Evolutionary conservation across 2,329 filamentous ascomycete genomes (phyloP).

Genomic region (Pseudogymnoascus sp.): DNA sequence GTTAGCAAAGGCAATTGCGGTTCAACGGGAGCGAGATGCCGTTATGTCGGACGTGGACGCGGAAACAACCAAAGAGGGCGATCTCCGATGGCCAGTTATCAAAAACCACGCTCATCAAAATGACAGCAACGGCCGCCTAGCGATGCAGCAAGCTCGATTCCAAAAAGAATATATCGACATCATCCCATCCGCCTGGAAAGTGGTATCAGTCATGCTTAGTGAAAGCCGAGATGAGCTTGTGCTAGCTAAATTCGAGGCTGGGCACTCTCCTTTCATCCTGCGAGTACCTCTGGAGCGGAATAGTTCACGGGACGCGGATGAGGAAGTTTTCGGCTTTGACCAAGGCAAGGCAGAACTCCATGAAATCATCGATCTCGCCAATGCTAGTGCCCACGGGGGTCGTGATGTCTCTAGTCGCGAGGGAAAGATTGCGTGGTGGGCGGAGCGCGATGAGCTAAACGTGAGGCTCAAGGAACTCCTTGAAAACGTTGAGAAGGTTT

Average conservation of each 20-base stretch:
- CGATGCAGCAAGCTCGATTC: slow-evolving; percentile 45
- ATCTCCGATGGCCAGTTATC: slow-evolving; percentile 36
- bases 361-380: slow-evolving; percentile 74
- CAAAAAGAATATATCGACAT: slow-evolving; percentile 77
- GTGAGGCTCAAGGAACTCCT: slow-evolving; percentile 67
- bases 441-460: slow-evolving; percentile 72
- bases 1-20: slow-evolving; percentile 59
- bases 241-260: slow-evolving; percentile 73
- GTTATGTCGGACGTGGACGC: slow-evolving; percentile 27
- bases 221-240: slow-evolving; percentile 77
- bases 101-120: slow-evolving; percentile 20
- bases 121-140: slow-evolving; percentile 31
- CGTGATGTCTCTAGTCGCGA: slow-evolving; percentile 65
- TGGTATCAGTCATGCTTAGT: slow-evolving; percentile 76
- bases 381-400: slow-evolving; percentile 69
- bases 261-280: slow-evolving; percentile 72
- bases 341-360: slow-evolving; percentile 70
- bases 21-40: slow-evolving; percentile 54
- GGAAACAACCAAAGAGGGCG: slow-evolving; percentile 15
- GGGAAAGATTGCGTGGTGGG: slow-evolving; percentile 82
- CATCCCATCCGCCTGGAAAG: slow-evolving; percentile 73
- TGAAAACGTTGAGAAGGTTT: slow-evolving; percentile 79
- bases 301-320: slow-evolving; percentile 68
- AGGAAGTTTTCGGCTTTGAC: slow-evolving; percentile 74
- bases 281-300: slow-evolving; percentile 78